Evolutionary conservation across 192 early-diverging fungal species (phyloP).

Genomic region (Coemansia umbellata): DNA sequence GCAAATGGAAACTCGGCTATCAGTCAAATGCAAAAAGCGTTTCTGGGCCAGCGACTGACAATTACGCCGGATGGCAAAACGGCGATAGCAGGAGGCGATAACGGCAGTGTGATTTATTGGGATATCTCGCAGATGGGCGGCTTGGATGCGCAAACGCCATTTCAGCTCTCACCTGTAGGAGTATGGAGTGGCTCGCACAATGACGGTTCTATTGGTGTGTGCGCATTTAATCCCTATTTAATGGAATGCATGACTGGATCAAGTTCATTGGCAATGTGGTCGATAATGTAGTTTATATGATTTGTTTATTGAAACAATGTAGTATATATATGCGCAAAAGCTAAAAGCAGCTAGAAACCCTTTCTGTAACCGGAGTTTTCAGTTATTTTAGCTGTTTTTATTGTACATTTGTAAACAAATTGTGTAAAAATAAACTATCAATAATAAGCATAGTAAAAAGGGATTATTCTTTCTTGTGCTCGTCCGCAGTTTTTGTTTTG

Average conservation of each 20-base stretch:
- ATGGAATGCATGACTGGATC: slow-evolving; percentile 42
- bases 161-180: slow-evolving; percentile 11
- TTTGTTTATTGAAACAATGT: too few species aligned
- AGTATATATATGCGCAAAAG: too few species aligned
- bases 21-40: slow-evolving; percentile 5
- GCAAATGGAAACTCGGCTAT: background rate
- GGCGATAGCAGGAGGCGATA: slow-evolving; percentile 13
- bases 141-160: background rate
- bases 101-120: slow-evolving; percentile 36
- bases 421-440: too few species aligned
- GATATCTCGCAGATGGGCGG: slow-evolving; percentile 3
- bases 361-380: too few species aligned
- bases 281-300: slow-evolving; percentile 5
- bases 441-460: too few species aligned
- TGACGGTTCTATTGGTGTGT: slow-evolving; percentile 25
- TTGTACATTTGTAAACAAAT: too few species aligned
- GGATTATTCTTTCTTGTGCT: too few species aligned
- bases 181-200: slow-evolving; percentile 26
- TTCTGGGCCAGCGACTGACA: slow-evolving; percentile 25
- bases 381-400: too few species aligned
- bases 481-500: slow-evolving; percentile 63
- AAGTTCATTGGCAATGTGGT: slow-evolving; percentile 29
- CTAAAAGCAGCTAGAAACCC: too few species aligned
- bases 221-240: slow-evolving; percentile 35
- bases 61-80: slow-evolving; percentile 36